These are phyloP conservation scores for Wickerhamiella sergipiensis DNA, from an alignment of 805 yeast species.

Conservation along the genomic window DNA sequence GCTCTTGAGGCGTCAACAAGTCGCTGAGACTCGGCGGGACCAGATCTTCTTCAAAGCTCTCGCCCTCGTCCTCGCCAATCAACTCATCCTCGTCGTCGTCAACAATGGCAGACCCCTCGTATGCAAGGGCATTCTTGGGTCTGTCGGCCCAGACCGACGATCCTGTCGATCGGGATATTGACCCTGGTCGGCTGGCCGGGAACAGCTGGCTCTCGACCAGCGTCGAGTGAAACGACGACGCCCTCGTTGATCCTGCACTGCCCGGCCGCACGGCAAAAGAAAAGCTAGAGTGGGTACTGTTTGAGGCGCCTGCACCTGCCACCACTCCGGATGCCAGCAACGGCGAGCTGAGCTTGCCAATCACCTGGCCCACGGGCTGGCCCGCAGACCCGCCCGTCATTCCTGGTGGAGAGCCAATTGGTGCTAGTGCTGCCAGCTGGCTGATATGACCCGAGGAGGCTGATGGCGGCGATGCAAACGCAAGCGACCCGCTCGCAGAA, in stretches of 20 bases:
- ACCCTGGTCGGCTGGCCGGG: not conserved
- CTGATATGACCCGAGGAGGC: not conserved
- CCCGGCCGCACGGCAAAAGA: not conserved
- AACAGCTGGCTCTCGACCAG: conserved; percentile 4
- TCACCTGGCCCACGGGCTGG: not conserved
- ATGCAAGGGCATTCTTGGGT: conserved; percentile 7
- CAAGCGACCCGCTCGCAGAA: not conserved
- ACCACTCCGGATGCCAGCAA: not conserved
- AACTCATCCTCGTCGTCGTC: conserved; percentile 28
- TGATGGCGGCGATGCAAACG: not conserved
- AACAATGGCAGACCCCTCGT: conserved; percentile 26
- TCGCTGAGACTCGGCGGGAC: conserved; percentile 76
- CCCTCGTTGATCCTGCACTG: not conserved
- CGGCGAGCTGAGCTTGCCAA: not conserved
- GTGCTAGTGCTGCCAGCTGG: not conserved
- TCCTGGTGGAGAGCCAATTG: not conserved
- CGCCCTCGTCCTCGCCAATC: conserved; percentile 28
- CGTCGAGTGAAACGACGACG: conserved; percentile 3
- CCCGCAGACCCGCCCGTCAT: not conserved
- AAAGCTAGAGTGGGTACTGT: not conserved
- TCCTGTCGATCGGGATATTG: conserved; percentile 5
- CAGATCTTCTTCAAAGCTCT: conserved; percentile 52
- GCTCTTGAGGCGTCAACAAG: conserved; percentile 67
- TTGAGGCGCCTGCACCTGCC: not conserved
- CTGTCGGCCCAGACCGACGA: conserved; percentile 13